Percentiles rank a stretch among this genome's conserved stretches.
Conservation (phyloP, 2,329 filamentous ascomycete genomes). For the Fusarium lyarnte region DNA sequence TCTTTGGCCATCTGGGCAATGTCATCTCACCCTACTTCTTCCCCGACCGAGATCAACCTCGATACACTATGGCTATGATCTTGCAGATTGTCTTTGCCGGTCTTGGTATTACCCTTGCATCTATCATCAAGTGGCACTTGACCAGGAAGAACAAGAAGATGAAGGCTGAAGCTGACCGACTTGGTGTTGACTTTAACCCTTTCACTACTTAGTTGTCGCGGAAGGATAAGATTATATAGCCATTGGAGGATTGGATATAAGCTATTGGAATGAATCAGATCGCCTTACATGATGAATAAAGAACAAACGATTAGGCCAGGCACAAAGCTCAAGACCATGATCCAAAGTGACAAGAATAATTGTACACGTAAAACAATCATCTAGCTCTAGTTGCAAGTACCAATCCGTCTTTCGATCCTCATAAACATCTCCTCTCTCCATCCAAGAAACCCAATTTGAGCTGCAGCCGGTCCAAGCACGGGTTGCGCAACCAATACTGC, state of each 20-base stretch:
- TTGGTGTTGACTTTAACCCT: conserved; percentile 21
- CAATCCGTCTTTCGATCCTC: neutral
- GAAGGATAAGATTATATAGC: neutral
- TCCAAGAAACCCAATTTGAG: conserved; percentile 2
- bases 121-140: conserved; percentile 26
- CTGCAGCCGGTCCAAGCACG: conserved; percentile 2
- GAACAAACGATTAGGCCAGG: too few relatives aligned
- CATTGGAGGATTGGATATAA: neutral
- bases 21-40: conserved; percentile 55
- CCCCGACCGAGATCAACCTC: conserved; percentile 39
- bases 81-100: conserved; percentile 29
- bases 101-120: conserved; percentile 15
- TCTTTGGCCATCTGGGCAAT: conserved; percentile 50
- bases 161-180: conserved; percentile 16
- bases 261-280: neutral
- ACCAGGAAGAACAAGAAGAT: conserved; percentile 34
- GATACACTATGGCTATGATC: conserved; percentile 45
- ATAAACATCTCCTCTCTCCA: conserved; percentile 7
- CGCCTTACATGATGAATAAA: neutral
- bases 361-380: too few relatives aligned
- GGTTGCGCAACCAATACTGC: neutral
- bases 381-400: rapidly evolving
- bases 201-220: conserved; percentile 12
- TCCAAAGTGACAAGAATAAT: neutral
- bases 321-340: neutral